Conservation (phyloP, 2,329 filamentous ascomycete genomes). For the Parasarocladium wereldwijsianum region DNA sequence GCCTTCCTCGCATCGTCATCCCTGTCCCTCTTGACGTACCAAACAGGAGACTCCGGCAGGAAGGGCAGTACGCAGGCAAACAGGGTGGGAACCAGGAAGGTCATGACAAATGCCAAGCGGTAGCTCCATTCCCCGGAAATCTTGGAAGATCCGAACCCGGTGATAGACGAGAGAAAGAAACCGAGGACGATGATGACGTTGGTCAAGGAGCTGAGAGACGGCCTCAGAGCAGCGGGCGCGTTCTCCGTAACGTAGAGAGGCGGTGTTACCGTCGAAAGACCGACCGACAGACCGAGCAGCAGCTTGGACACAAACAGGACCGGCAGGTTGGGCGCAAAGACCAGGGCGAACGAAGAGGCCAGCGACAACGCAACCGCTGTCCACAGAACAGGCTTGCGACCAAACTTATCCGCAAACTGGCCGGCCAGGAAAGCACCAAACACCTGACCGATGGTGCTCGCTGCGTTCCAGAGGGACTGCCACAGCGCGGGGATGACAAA, state of each 20-base stretch:
- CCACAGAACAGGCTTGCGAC: conserved; percentile 12
- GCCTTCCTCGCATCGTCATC: conserved; percentile 14
- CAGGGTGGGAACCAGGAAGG: conserved; percentile 12
- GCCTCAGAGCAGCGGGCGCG: conserved; percentile 13
- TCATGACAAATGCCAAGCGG: conserved; percentile 14
- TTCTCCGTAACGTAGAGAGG: conserved; percentile 15
- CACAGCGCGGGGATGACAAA: conserved; percentile 20
- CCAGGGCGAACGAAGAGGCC: conserved; percentile 13
- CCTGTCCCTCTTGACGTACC: conserved; percentile 14
- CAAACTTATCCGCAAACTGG: conserved; percentile 12
- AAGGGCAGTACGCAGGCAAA: conserved; percentile 12
- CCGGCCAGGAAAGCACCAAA: conserved; percentile 13
- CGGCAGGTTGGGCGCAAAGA: conserved; percentile 13
- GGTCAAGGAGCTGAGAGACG: conserved; percentile 13
- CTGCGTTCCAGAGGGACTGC: conserved; percentile 22
- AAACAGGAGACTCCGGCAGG: conserved; percentile 14
- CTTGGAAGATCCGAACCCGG: conserved; percentile 12
- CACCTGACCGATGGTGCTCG: conserved; percentile 17
- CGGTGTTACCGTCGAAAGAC: conserved; percentile 13
- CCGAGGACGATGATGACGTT: conserved; percentile 16
- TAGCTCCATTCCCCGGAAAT: conserved; percentile 14
- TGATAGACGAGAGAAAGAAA: conserved; percentile 15
- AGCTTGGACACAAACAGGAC: conserved; percentile 15
- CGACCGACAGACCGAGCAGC: conserved; percentile 12
- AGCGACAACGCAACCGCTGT: conserved; percentile 11